Base-by-base conservation (phyloP, 164 flowering plant genomes). In the Annona squamosa region DNA sequence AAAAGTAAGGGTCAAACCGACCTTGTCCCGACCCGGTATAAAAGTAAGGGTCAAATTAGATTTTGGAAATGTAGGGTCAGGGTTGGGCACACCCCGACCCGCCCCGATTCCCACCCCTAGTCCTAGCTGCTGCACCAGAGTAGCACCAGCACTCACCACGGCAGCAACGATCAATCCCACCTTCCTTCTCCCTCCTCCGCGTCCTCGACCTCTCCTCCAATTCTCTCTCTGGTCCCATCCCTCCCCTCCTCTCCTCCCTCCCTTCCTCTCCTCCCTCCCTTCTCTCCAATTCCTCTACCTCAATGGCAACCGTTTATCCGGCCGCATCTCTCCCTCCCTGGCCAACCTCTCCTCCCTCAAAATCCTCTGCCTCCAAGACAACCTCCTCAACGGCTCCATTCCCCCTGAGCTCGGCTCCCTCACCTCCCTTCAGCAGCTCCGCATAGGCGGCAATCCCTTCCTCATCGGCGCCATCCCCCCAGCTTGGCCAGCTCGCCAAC, bases 191-290 rank as follows among this genome's bases (percentile, higher is more conserved):
- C 72, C 81, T 62, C 4, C 83, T 95, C 19, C 84, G 82, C 41
- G 90, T 93, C 43, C 88, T 95, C 0, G 98, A 95, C 84, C 88
- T 95, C 37, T 90, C 96, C 63, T 87, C 90, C 1, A 95, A 95
- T 79, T 81, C 86, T 4, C 90, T 95, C 68, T 79, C 88, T 0
- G 97, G 98, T 7, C 76, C 87, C 7, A 87, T 93, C 43, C 98
- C 98, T 0, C n/a, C n/a, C n/a, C n/a, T n/a, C n/a, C n/a, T n/a
- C n/a, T n/a, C n/a, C n/a, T n/a, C n/a, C n/a, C n/a, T n/a, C 71
- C 81, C 0, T 82, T 89, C 72, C 87, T 95, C 4, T 91, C 92
- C 46, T n/a, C 48, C 0, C 90, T 95, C 67, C 71, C 85, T 2
- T 78, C 90, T 0, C 92, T 96, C 19, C 91, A 93, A 69, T 88